Conservation (phyloP, 2,329 filamentous ascomycete species). For the Calcarisporium arbuscula region DNA sequence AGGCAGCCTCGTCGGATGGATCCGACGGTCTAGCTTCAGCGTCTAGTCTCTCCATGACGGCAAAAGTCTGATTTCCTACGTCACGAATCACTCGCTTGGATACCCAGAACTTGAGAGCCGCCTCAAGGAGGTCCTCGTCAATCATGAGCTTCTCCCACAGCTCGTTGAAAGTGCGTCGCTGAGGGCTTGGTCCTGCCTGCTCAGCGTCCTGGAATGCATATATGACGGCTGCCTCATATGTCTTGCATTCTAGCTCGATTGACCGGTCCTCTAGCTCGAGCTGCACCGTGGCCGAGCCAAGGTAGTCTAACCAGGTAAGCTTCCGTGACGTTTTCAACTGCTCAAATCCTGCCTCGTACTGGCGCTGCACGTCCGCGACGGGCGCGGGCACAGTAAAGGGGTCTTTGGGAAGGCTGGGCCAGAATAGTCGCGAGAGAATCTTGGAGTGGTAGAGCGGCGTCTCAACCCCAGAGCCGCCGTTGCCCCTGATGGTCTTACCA, state of each 20-base stretch:
- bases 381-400: constrained; percentile 57
- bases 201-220: constrained; percentile 68
- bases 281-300: constrained; percentile 74
- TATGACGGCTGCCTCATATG: constrained; percentile 84
- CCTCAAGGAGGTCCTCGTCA: constrained; percentile 64
- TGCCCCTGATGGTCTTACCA: constrained; percentile 32
- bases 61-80: constrained; percentile 47
- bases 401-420: constrained; percentile 74
- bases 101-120: constrained; percentile 67
- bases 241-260: constrained; percentile 65
- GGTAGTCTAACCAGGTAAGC: constrained; percentile 78
- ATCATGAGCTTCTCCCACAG: constrained; percentile 58
- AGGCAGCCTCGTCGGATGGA: constrained; percentile 24
- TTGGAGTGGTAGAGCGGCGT: constrained; percentile 60
- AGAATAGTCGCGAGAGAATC: constrained; percentile 88
- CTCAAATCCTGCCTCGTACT: constrained; percentile 72
- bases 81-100: constrained; percentile 59
- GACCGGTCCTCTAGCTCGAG: constrained; percentile 77
- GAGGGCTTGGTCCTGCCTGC: constrained; percentile 23
- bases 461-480: constrained; percentile 10
- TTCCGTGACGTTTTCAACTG: constrained; percentile 76
- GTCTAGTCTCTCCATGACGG: constrained; percentile 61
- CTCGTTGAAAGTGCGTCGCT: constrained; percentile 43
- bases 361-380: constrained; percentile 55
- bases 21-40: constrained; percentile 21